Evolutionary conservation across 108 stramenopile species (phyloP).

Genomic region (Nitzschia sp.): DNA sequence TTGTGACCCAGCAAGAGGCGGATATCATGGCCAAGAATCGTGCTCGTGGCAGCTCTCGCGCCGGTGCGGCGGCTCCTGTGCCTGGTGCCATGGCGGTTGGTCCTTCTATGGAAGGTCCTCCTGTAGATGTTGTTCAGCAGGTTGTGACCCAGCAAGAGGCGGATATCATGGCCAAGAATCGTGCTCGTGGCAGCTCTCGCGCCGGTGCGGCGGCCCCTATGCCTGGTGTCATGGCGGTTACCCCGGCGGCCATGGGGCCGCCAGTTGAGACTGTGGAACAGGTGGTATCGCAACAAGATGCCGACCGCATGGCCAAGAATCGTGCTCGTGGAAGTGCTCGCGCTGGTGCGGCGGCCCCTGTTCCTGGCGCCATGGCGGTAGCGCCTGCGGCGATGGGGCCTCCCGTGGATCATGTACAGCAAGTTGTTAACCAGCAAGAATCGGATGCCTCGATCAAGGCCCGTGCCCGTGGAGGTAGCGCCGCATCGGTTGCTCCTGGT

Average conservation of each 20-base stretch:
- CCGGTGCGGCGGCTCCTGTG: background rate
- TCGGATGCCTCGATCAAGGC: background rate
- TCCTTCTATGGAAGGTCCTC: background rate
- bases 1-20: background rate
- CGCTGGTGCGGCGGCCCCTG: background rate
- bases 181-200: background rate
- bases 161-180: slow-evolving; percentile 12
- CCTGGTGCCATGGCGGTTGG: background rate
- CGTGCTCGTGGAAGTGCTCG: background rate
- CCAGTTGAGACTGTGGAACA: background rate
- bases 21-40: slow-evolving; percentile 11
- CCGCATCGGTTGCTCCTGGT: background rate
- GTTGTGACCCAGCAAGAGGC: background rate
- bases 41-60: background rate
- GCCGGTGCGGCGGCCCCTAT: background rate
- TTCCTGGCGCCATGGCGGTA: background rate
- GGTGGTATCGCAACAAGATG: background rate
- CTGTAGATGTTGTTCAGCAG: background rate
- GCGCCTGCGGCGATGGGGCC: background rate
- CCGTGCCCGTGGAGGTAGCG: background rate
- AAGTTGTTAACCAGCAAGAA: background rate
- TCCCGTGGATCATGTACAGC: background rate
- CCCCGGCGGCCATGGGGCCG: background rate
- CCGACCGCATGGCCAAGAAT: background rate
- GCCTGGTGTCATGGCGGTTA: background rate